These are phyloP conservation scores for Tricladium varicosporioides DNA, from an alignment of 2,329 filamentous ascomycete species.

Conservation along the genomic window DNA sequence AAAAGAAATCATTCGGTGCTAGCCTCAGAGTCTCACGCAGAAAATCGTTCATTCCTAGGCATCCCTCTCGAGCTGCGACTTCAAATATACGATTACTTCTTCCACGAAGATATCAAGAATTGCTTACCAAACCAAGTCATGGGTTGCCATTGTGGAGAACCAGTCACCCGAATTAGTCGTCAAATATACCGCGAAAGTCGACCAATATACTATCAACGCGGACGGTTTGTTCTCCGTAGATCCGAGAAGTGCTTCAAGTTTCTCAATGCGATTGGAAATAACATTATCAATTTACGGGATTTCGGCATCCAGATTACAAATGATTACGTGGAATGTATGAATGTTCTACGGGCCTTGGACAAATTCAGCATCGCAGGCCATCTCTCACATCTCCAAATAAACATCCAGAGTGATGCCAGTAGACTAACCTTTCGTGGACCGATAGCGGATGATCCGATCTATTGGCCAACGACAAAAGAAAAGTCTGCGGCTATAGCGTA, in stretches of 20 bases:
- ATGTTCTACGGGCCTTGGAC: background rate
- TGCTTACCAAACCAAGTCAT: background rate
- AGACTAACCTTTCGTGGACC: too few relatives aligned
- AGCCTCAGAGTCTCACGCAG: background rate
- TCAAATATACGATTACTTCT: slow-evolving; percentile 19
- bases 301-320: background rate
- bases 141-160: slow-evolving; percentile 16
- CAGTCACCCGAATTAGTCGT: slow-evolving; percentile 5
- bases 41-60: background rate
- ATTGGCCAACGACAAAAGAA: background rate
- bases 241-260: slow-evolving; percentile 3
- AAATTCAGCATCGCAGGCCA: background rate
- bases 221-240: slow-evolving; percentile 11
- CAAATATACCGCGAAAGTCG: slow-evolving; percentile 16
- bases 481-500: slow-evolving; percentile 1
- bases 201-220: slow-evolving; percentile 10
- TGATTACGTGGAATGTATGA: background rate
- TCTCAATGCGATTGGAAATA: slow-evolving; percentile 4
- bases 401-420: background rate
- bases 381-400: background rate
- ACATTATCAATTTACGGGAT: slow-evolving; percentile 2
- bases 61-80: background rate
- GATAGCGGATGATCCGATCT: background rate
- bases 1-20: background rate
- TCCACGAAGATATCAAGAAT: slow-evolving; percentile 1